Percentiles rank a stretch among this genome's conserved stretches.
Evolutionary conservation across 805 yeast species (phyloP).

Genomic region (Sugiyamaella chiloensis): DNA sequence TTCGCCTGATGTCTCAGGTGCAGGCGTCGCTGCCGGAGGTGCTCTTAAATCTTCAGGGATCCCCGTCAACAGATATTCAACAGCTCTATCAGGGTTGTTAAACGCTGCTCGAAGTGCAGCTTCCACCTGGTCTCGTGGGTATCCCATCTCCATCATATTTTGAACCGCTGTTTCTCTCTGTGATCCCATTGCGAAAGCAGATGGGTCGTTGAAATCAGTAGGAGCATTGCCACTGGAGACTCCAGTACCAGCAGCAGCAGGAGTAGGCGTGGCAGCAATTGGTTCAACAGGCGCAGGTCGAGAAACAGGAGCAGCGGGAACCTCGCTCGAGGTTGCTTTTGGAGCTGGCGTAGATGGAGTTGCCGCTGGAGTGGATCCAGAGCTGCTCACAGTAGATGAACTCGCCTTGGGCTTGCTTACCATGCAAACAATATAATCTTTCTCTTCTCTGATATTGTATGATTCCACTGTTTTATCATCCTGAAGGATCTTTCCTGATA

Average conservation of each 20-base stretch:
- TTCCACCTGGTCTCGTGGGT: slow-evolving; percentile 81
- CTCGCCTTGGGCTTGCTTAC: slow-evolving; percentile 48
- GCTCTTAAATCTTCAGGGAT: slow-evolving; percentile 63
- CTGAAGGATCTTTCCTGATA: slow-evolving; percentile 68
- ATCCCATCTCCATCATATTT: slow-evolving; percentile 95
- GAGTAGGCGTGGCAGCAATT: slow-evolving; percentile 22
- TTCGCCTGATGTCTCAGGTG: slow-evolving; percentile 27
- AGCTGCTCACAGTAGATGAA: slow-evolving; percentile 25
- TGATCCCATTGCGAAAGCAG: slow-evolving; percentile 60
- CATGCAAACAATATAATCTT: slow-evolving; percentile 92
- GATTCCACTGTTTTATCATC: slow-evolving; percentile 73
- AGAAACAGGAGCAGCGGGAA: slow-evolving; percentile 29
- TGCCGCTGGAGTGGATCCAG: slow-evolving; percentile 24
- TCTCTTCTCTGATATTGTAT: slow-evolving; percentile 72
- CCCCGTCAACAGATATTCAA: slow-evolving; percentile 88
- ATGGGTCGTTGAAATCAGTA: slow-evolving; percentile 35
- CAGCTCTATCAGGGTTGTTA: slow-evolving; percentile 97
- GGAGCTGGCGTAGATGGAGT: slow-evolving; percentile 13
- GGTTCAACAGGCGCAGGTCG: slow-evolving; percentile 26
- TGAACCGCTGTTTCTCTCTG: slow-evolving; percentile 74
- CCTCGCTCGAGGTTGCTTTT: slow-evolving; percentile 15
- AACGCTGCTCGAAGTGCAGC: slow-evolving; percentile 91
- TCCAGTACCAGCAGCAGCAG: slow-evolving; percentile 28
- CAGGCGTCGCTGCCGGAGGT: slow-evolving; percentile 27
- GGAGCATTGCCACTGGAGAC: slow-evolving; percentile 25